Percentiles rank a stretch among this genome's conserved stretches.
Evolutionary conservation across 352 stramenopile genomes (phyloP).

Genomic region (Phytophthora constricta): DNA sequence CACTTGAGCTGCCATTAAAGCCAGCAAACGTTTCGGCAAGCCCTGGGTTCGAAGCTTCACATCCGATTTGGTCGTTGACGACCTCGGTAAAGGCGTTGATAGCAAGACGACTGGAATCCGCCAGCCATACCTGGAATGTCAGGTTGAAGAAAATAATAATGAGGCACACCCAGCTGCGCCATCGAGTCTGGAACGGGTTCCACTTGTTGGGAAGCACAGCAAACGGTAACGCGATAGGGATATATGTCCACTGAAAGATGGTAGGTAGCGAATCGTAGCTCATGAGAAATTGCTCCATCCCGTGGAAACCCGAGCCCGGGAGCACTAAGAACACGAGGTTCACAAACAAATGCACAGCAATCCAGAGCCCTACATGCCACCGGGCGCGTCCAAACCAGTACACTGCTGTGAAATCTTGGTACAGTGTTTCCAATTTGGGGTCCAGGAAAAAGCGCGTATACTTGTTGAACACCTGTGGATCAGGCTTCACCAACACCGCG

Average conservation of each 20-base stretch:
- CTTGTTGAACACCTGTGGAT: conserved; percentile 77
- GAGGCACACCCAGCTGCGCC: conserved; percentile 75
- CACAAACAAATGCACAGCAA: conserved; percentile 72
- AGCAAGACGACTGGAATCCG: conserved; percentile 60
- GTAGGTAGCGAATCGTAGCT: conserved; percentile 47
- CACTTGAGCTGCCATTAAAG: conserved; percentile 38
- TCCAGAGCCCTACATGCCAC: conserved; percentile 77
- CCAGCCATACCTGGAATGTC: conserved; percentile 80
- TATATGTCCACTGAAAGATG: conserved; percentile 77
- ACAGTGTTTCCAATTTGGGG: conserved; percentile 71
- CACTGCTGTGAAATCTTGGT: conserved; percentile 86
- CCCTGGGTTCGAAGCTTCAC: conserved; percentile 33
- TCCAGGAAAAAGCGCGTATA: conserved; percentile 87
- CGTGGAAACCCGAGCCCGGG: conserved; percentile 59
- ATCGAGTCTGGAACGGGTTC: conserved; percentile 81
- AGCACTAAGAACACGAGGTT: conserved; percentile 71
- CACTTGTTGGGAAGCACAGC: conserved; percentile 62
- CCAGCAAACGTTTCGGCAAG: conserved; percentile 31
- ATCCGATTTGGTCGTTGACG: conserved; percentile 50
- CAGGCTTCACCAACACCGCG: conserved; percentile 73
- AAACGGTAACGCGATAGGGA: conserved; percentile 76
- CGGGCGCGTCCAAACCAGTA: conserved; percentile 84
- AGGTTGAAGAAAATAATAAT: conserved; percentile 84
- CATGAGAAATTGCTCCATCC: conserved; percentile 78
- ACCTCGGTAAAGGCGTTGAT: conserved; percentile 48